These are phyloP conservation scores for Coemansia sp. DNA, from an alignment of 192 early-diverging fungal genomes.

Conservation along the genomic window DNA sequence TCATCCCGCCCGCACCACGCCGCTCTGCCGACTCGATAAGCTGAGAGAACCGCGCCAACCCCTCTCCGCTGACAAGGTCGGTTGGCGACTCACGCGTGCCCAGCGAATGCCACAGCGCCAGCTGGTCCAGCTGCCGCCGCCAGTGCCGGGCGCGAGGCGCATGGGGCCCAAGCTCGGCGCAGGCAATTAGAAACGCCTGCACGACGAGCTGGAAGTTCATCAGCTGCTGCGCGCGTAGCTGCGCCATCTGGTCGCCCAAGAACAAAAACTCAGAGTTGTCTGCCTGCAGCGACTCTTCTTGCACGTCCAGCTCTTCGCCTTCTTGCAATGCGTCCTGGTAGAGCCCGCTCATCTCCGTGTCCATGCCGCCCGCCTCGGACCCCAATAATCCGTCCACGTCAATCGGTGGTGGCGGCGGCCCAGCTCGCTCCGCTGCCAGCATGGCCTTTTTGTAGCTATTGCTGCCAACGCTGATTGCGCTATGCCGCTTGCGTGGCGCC, in stretches of 20 bases:
- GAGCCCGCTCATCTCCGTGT: constrained; percentile 50
- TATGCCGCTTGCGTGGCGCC: constrained; percentile 37
- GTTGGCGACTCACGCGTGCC: constrained; percentile 44
- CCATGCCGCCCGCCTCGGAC: constrained; percentile 30
- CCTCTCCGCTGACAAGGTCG: constrained; percentile 38
- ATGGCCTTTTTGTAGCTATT: constrained; percentile 9
- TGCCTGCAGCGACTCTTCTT: constrained; percentile 40
- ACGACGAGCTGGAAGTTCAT: constrained; percentile 59
- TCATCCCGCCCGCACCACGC: constrained; percentile 13
- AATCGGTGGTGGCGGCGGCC: constrained; percentile 8
- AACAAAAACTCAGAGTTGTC: constrained; percentile 51
- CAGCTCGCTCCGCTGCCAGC: constrained; percentile 3
- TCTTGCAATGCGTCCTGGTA: constrained; percentile 58
- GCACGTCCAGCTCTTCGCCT: constrained; percentile 51
- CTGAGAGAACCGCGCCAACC: constrained; percentile 27
- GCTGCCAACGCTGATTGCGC: constrained; percentile 1
- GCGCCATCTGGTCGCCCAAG: constrained; percentile 48
- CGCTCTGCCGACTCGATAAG: constrained; percentile 38
- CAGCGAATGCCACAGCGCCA: constrained; percentile 48
- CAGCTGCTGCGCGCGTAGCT: constrained; percentile 55
- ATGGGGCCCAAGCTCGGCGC: constrained; percentile 40
- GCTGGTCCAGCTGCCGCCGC: constrained; percentile 54
- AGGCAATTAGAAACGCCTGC: constrained; percentile 54
- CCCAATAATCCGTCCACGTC: constrained; percentile 18
- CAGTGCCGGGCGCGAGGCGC: constrained; percentile 42